Evolutionary conservation across 2,329 filamentous ascomycete genomes (phyloP).

Genomic region (Curvularia sp.): DNA sequence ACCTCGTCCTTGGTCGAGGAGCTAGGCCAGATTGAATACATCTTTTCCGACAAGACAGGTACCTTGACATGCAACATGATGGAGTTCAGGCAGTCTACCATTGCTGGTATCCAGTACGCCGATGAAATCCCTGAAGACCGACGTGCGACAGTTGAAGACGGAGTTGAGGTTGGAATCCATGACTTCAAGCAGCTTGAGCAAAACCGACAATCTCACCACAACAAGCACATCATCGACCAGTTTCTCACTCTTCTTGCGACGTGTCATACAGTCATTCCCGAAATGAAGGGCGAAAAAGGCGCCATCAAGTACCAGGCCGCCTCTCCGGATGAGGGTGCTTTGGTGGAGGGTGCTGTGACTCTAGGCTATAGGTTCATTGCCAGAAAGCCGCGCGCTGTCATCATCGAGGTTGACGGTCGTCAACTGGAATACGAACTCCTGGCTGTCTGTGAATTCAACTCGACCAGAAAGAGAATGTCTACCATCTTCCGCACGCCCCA

Average conservation of each 20-base stretch:
- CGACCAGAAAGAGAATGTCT: slow-evolving; percentile 96
- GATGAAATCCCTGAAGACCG: slow-evolving; percentile 92
- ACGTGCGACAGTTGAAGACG: slow-evolving; percentile 78
- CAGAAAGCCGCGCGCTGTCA: slow-evolving; percentile 86
- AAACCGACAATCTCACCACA: slow-evolving; percentile 70
- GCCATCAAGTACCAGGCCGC: slow-evolving; percentile 97
- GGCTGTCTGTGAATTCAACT: slow-evolving; percentile 99
- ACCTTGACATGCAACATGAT: slow-evolving; percentile 98
- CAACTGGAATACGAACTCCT: slow-evolving; percentile 86
- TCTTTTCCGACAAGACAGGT: slow-evolving; percentile 98
- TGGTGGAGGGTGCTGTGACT: slow-evolving; percentile 86
- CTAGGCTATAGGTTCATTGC: slow-evolving; percentile 91
- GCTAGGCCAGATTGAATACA: slow-evolving; percentile 96
- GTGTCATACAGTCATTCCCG: slow-evolving; percentile 97
- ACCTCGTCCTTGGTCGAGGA: slow-evolving; percentile 98
- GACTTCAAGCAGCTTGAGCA: slow-evolving; percentile 78
- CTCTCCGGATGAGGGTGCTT: slow-evolving; percentile 94
- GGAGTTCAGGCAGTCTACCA: slow-evolving; percentile 96
- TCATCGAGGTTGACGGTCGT: slow-evolving; percentile 75
- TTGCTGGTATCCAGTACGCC: slow-evolving; percentile 91
- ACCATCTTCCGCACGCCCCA: slow-evolving; percentile 96
- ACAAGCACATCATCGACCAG: slow-evolving; percentile 73
- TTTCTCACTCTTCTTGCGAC: slow-evolving; percentile 87
- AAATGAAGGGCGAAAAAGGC: slow-evolving; percentile 78
- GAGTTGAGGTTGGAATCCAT: slow-evolving; percentile 78